A percentile compares a stretch with the other conserved stretches of the same genome.
Conservation (phyloP, 441 rosid species). For the Erodium texanum region DNA sequence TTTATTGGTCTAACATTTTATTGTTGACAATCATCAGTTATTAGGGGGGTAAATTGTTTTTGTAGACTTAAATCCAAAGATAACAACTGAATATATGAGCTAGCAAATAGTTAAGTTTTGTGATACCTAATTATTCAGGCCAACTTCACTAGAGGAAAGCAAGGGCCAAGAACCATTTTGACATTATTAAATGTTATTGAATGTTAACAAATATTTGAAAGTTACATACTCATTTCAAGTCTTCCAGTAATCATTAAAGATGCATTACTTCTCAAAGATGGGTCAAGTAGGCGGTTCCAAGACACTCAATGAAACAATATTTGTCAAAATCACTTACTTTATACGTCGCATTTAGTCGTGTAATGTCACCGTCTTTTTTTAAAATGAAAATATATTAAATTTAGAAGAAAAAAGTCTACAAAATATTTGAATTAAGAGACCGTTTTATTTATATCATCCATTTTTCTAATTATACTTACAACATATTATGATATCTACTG, state of each 20-base stretch:
- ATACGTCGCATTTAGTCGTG: background rate
- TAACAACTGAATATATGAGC: too few relatives aligned
- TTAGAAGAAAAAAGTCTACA: background rate
- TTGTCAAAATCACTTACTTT: background rate
- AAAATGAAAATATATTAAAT: background rate
- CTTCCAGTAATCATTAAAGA: background rate
- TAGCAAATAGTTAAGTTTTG: too few relatives aligned
- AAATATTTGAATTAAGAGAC: background rate
- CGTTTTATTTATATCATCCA: background rate
- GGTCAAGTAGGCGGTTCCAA: background rate
- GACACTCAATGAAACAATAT: background rate
- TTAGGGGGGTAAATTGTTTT: too few relatives aligned
- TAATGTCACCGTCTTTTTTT: background rate
- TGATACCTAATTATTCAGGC: background rate
- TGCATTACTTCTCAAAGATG: background rate
- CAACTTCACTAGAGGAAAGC: background rate
- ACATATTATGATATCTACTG: background rate
- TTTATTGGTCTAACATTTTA: too few relatives aligned
- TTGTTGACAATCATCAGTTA: too few relatives aligned
- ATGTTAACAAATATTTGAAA: background rate
- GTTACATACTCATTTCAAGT: background rate
- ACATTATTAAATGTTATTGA: background rate
- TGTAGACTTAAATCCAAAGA: too few relatives aligned
- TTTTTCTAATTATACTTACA: too few relatives aligned
- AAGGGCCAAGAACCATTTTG: background rate